Evolutionary conservation across 768 basidiomycete species (phyloP), one percentile per base, ranked within the genome.

Genomic region (Phlebiopsis flavidoalba): DNA sequence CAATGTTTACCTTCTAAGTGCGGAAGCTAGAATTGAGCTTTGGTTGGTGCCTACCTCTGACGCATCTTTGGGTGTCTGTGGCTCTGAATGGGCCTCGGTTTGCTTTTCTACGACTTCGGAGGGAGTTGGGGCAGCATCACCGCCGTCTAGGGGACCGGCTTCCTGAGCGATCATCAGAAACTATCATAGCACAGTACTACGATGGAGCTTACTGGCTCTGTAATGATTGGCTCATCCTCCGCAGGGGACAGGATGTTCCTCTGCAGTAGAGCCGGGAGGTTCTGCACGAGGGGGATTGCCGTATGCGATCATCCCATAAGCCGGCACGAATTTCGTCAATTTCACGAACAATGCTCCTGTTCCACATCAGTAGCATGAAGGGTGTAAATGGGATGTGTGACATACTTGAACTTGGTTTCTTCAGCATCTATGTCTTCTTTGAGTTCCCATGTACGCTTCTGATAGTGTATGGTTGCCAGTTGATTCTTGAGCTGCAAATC

Each of bases 391-490:
- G 3, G 22, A 37, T 48, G 35, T 17, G 11, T 15, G 36, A 50
- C 80, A 26, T 68, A 88, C 91, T 84, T 91, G 82, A 95, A 97
- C 60, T 82, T 84, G 31, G 74, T 71, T 74, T 96, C 95, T 69
- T 95, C 89, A 1, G 75, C 79, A 35, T 79, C 67, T 45, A 97
- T 92, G 48, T 87, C 78, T n/a, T 77, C 78, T 59, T 84, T 83
- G 3, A 97, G 76, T 65, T 96, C 90, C 17, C 80, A 69, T 40
- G 93, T 78, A 33, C 94, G 87, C 5, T 79, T 78, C 45, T 79
- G 73, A 68, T 91, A 96, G 71, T 86, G 83, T 53, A 79, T 87
- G 69, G 90, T 84, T 1, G 95, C 93, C 45, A 97, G 81, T 53
- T 79, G 75, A n/a, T n/a, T n/a, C 10, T 88, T 78, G 65, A 92